These are phyloP conservation scores for Magnolia changhungtana DNA, from an alignment of 164 flowering plant species.

Conservation along the genomic window DNA sequence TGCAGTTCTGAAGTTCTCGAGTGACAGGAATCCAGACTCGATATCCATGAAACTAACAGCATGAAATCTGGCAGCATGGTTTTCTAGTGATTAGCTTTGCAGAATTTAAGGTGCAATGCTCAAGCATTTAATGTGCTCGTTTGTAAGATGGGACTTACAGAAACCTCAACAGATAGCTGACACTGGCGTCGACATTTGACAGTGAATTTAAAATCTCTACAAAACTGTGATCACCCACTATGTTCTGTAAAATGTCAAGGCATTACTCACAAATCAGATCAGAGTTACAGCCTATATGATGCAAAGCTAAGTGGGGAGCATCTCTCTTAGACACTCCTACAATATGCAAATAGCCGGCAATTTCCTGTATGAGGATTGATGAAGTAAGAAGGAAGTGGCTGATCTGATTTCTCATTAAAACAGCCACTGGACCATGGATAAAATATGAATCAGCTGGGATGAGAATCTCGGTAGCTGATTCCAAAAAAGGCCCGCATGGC, in stretches of 20 bases:
- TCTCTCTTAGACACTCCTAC: neutral
- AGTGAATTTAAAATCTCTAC: slow-evolving; percentile 38
- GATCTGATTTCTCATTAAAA: neutral
- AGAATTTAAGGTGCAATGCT: neutral
- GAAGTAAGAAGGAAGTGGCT: neutral
- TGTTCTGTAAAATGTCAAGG: slow-evolving; percentile 62
- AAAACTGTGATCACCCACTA: slow-evolving; percentile 50
- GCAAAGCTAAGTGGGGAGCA: neutral
- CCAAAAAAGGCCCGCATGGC: neutral
- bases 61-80: slow-evolving; percentile 45
- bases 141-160: slow-evolving; percentile 55
- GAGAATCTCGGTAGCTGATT: neutral
- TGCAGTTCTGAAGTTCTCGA: slow-evolving; percentile 71
- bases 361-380: neutral
- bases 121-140: neutral
- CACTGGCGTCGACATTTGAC: slow-evolving; percentile 44
- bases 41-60: slow-evolving; percentile 65
- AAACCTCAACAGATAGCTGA: slow-evolving; percentile 55
- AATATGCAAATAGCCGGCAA: neutral
- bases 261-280: slow-evolving; percentile 1
- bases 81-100: neutral
- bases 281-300: neutral
- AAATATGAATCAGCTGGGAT: neutral
- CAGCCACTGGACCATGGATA: neutral
- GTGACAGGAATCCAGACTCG: slow-evolving; percentile 53